Percentiles rank a stretch among this genome's conserved stretches.
These are phyloP conservation scores for Dendrocalamus sinicus DNA, from an alignment of 176 grass and related monocot genomes.

Conservation along the genomic window DNA sequence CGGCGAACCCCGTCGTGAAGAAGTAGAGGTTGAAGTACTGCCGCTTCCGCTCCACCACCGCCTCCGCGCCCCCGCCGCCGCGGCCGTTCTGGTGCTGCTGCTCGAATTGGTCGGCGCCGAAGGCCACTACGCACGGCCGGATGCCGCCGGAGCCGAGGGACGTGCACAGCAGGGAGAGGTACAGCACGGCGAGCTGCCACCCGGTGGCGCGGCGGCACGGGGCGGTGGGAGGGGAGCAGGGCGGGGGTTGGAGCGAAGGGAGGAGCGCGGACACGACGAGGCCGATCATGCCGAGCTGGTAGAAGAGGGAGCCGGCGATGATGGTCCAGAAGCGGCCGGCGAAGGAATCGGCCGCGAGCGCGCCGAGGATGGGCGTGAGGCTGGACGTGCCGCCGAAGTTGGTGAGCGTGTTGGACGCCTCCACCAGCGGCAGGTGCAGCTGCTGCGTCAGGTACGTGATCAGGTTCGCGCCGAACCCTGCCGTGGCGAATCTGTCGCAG, in stretches of 20 bases:
- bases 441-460: constrained; percentile 78
- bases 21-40: constrained; percentile 87
- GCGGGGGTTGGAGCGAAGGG: constrained; percentile 46
- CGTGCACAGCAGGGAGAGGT: constrained; percentile 57
- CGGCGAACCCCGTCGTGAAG: constrained; percentile 60
- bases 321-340: constrained; percentile 80
- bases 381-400: constrained; percentile 68
- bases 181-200: constrained; percentile 56
- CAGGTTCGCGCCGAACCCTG: constrained; percentile 66
- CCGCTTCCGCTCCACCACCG: constrained; percentile 46
- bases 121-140: constrained; percentile 68
- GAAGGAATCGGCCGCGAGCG: constrained; percentile 68
- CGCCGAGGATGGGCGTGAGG: constrained; percentile 75
- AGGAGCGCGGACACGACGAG: constrained; percentile 63
- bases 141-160: constrained; percentile 72
- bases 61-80: background rate
- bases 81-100: background rate
- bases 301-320: constrained; percentile 60
- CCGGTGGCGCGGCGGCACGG: constrained; percentile 49
- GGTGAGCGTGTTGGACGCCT: constrained; percentile 75
- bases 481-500: constrained; percentile 62
- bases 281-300: constrained; percentile 66
- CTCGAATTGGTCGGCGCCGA: constrained; percentile 78
- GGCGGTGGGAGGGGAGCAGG: constrained; percentile 14
- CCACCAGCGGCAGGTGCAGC: constrained; percentile 71